Evolutionary conservation across 2,329 filamentous ascomycete species (phyloP).

Genomic region (Venturia pyrina): DNA sequence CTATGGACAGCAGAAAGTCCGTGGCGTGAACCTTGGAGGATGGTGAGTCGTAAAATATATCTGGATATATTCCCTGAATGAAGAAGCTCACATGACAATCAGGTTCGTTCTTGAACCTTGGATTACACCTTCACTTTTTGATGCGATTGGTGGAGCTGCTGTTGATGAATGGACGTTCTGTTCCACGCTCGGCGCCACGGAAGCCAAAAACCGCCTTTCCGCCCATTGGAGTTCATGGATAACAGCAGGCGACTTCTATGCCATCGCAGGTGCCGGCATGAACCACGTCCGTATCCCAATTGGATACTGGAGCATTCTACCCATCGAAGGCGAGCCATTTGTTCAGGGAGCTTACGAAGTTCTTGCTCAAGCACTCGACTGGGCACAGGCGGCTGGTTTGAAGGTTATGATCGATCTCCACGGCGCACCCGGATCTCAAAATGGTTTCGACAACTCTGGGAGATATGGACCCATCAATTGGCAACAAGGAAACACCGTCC

Average conservation of each 20-base stretch:
- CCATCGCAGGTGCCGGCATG: constrained; percentile 78
- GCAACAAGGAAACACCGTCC: constrained; percentile 68
- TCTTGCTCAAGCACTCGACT: constrained; percentile 77
- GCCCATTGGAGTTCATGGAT: constrained; percentile 87
- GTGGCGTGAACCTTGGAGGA: constrained; percentile 86
- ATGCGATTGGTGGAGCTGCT: constrained; percentile 36
- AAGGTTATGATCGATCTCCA: constrained; percentile 91
- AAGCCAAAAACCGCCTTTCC: constrained; percentile 57
- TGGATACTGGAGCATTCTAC: constrained; percentile 86
- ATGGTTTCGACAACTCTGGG: constrained; percentile 96
- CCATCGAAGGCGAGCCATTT: constrained; percentile 79
- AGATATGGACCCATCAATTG: constrained; percentile 70
- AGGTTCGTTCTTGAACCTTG: constrained; percentile 82
- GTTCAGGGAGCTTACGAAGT: constrained; percentile 51
- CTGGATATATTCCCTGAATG: neutral
- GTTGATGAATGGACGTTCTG: constrained; percentile 79
- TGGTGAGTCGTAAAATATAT: constrained; percentile 54
- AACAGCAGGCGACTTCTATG: constrained; percentile 69
- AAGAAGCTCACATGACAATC: neutral
- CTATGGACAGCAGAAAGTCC: constrained; percentile 63
- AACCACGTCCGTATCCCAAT: constrained; percentile 96
- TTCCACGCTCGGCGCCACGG: constrained; percentile 56
- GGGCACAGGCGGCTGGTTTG: constrained; percentile 81
- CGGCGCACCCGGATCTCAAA: constrained; percentile 81
- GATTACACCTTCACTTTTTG: constrained; percentile 86